Evolutionary conservation across 2,329 filamentous ascomycete species (phyloP).

Genomic region (Ceratocystis ficicola): DNA sequence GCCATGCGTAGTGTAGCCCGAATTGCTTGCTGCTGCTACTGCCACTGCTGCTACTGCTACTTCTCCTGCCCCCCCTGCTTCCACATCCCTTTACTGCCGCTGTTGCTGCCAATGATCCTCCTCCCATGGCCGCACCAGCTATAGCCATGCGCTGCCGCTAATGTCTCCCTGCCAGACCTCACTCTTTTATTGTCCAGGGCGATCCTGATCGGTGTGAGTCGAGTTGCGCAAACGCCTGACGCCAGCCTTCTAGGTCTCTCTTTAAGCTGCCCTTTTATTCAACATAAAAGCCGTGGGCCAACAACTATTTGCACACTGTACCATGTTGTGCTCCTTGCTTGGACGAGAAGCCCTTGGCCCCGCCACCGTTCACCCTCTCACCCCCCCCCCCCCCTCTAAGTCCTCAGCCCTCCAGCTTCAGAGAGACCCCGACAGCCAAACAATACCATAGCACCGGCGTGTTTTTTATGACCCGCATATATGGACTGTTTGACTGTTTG

Average conservation of each 20-base stretch:
- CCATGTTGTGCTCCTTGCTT: constrained; percentile 7
- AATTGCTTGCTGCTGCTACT: not conserved
- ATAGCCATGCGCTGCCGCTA: not conserved
- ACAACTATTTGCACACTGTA: not conserved
- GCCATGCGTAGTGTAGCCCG: not conserved
- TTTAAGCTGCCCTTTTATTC: constrained; percentile 6
- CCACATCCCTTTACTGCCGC: not conserved
- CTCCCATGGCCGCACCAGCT: not conserved
- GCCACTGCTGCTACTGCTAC: not conserved
- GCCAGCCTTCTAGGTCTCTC: constrained; percentile 6
- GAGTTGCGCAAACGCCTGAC: constrained; percentile 7
- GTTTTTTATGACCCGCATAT: not conserved
- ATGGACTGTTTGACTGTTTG: constrained; percentile 1
- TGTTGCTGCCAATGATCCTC: not conserved
- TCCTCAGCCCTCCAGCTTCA: not conserved
- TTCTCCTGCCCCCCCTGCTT: not conserved
- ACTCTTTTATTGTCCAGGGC: not conserved
- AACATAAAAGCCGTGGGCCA: constrained; percentile 5
- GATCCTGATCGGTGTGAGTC: not conserved
- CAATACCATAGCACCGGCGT: not conserved
- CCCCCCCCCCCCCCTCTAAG: not conserved
- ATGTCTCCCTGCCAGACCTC: not conserved
- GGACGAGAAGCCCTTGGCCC: not conserved
- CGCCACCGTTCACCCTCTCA: not conserved
- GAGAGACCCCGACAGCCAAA: not conserved